These are phyloP conservation scores for Gillenia trifoliata DNA, from an alignment of 306 rosid genomes.

Conservation along the genomic window DNA sequence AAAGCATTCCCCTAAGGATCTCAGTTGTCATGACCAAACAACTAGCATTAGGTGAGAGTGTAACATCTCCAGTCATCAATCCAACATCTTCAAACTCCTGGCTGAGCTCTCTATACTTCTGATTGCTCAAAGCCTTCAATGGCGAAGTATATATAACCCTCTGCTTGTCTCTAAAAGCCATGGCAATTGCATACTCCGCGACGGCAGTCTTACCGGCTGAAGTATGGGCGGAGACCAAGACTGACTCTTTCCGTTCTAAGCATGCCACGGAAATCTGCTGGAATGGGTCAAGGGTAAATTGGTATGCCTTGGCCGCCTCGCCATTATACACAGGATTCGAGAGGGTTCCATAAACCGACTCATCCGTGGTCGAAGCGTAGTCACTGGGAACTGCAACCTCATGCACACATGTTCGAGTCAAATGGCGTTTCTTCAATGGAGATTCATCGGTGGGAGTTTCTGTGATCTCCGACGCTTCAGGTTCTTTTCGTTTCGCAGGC, in stretches of 20 bases:
- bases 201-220: slow-evolving; percentile 97
- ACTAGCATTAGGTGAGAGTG: slow-evolving; percentile 78
- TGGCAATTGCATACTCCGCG: slow-evolving; percentile 94
- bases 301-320: slow-evolving; percentile 56
- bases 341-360: slow-evolving; percentile 64
- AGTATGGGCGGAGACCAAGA: slow-evolving; percentile 93
- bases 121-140: slow-evolving; percentile 85
- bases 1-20: slow-evolving; percentile 91
- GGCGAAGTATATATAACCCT: slow-evolving; percentile 92
- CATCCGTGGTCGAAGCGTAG: slow-evolving; percentile 49
- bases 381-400: slow-evolving; percentile 88
- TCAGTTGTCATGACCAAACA: slow-evolving; percentile 93
- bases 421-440: slow-evolving; percentile 28
- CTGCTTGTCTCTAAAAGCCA: slow-evolving; percentile 85
- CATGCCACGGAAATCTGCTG: slow-evolving; percentile 84
- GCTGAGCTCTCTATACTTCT: slow-evolving; percentile 81
- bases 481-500: slow-evolving; percentile 47
- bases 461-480: slow-evolving; percentile 20
- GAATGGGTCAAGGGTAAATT: slow-evolving; percentile 82
- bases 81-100: slow-evolving; percentile 87
- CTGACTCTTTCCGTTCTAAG: slow-evolving; percentile 82
- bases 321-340: slow-evolving; percentile 63
- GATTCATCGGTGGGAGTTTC: slow-evolving; percentile 8
- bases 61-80: slow-evolving; percentile 94
- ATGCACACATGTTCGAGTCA: slow-evolving; percentile 72